Conservation (phyloP, 106 monocot species). For the Acorus calamus region DNA sequence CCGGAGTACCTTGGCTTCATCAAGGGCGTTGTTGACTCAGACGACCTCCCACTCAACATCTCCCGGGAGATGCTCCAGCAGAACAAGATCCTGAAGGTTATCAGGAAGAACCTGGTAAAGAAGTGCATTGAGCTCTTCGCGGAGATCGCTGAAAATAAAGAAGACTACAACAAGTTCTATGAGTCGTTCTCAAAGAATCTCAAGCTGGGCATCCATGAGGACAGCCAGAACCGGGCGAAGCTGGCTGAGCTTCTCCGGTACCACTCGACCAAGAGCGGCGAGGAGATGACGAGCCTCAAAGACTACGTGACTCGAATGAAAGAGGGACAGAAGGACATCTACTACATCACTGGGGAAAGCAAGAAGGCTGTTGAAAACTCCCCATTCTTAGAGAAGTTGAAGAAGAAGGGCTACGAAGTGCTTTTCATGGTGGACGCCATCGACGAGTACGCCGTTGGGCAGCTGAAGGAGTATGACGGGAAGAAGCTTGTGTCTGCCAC, state of each 20-base stretch:
- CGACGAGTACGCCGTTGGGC: constrained; percentile 16
- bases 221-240: constrained; percentile 9
- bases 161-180: constrained; percentile 11
- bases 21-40: constrained; percentile 15
- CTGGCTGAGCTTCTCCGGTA: constrained; percentile 10
- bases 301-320: constrained; percentile 19
- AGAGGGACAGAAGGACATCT: constrained; percentile 14
- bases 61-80: constrained; percentile 17
- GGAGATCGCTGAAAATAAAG: constrained; percentile 28
- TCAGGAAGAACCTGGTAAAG: constrained; percentile 15
- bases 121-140: constrained; percentile 18
- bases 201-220: constrained; percentile 24
- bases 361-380: constrained; percentile 24
- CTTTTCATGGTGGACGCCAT: constrained; percentile 21
- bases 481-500: constrained; percentile 5
- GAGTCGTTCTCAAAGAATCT: constrained; percentile 17
- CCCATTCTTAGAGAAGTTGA: constrained; percentile 18
- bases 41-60: constrained; percentile 14
- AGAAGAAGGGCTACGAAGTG: constrained; percentile 22
- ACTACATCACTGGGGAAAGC: constrained; percentile 18
- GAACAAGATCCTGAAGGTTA: constrained; percentile 18
- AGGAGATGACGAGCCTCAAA: constrained; percentile 12
- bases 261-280: constrained; percentile 19
- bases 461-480: constrained; percentile 18
- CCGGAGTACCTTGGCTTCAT: constrained; percentile 11